phyloP scores from a whole-genome alignment of 129 eudicot genomes.

The Silybum marianum region DNA sequence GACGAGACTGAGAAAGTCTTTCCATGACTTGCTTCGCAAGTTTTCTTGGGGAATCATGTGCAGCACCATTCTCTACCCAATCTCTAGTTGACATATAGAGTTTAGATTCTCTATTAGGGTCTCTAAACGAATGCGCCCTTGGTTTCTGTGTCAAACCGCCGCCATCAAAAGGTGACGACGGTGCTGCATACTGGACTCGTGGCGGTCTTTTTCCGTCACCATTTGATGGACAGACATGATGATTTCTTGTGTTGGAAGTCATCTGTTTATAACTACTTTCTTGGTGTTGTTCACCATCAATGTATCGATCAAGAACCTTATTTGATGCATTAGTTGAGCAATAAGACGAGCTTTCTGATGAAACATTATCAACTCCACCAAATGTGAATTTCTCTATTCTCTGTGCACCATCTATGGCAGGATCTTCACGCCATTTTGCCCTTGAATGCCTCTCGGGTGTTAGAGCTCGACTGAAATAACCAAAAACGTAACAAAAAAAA shows the following conservation, averaged over 20 bases:
- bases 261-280: conserved; percentile 41
- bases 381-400: conserved; percentile 31
- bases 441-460: conserved; percentile 79
- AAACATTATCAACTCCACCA: conserved; percentile 40
- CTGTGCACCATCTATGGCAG: conserved; percentile 33
- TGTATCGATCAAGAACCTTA: conserved; percentile 84
- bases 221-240: conserved; percentile 37
- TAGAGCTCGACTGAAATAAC: conserved; percentile 55
- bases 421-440: conserved; percentile 41
- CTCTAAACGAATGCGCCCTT: conserved; percentile 75
- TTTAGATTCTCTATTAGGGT: conserved; percentile 46
- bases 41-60: conserved; percentile 68
- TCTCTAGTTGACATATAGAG: conserved; percentile 51
- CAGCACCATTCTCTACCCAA: conserved; percentile 55
- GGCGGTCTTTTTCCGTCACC: conserved; percentile 61
- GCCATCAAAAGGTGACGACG: conserved; percentile 47
- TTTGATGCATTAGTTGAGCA: conserved; percentile 75
- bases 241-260: conserved; percentile 38
- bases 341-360: conserved; percentile 64
- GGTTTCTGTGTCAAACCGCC: conserved; percentile 57
- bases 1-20: conserved; percentile 80
- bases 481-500: background rate
- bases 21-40: conserved; percentile 88
- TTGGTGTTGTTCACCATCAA: conserved; percentile 87
- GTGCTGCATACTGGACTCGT: conserved; percentile 52